Evolutionary conservation across 1,284 basidiomycete species (phyloP).

Genomic region (Macrocystidia cucumis): DNA sequence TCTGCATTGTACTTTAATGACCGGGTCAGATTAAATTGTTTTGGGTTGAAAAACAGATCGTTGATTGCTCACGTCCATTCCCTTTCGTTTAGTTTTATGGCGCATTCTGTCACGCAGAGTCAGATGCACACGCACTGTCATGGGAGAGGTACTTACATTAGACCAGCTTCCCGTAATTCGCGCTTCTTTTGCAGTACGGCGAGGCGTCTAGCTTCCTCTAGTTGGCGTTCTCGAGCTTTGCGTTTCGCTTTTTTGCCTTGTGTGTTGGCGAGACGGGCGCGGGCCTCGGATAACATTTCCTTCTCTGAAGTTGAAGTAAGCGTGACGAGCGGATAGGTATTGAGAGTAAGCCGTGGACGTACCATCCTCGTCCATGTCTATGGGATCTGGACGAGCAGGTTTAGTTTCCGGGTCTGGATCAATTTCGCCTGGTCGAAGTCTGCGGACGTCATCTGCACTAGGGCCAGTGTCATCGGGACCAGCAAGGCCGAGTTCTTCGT

Average conservation of each 20-base stretch:
- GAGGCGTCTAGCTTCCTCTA: constrained; percentile 92
- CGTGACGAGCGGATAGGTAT: constrained; percentile 4
- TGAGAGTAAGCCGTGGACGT: constrained; percentile 14
- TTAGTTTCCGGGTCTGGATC: constrained; percentile 99
- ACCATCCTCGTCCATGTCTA: constrained; percentile 99
- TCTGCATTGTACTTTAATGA: constrained; percentile 87
- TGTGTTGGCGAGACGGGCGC: constrained; percentile 96
- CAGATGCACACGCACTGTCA: constrained; percentile 10
- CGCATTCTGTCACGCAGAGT: constrained; percentile 48
- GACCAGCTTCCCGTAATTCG: constrained; percentile 96
- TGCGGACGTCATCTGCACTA: constrained; percentile 84
- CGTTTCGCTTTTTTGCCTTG: constrained; percentile 99
- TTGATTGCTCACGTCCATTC: constrained; percentile 78
- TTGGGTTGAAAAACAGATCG: constrained; percentile 4
- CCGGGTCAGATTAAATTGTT: constrained; percentile 7
- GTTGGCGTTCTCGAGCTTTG: constrained; percentile 92
- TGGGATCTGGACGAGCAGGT: constrained; percentile 95
- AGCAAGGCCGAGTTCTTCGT: constrained; percentile 84
- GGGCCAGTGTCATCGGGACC: constrained; percentile 84
- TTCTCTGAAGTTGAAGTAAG: constrained; percentile 63
- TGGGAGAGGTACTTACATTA: constrained; percentile 54
- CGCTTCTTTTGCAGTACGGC: constrained; percentile 98
- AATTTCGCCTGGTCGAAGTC: constrained; percentile 92
- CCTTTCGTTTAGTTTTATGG: constrained; percentile 89
- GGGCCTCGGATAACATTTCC: constrained; percentile 99